These are phyloP conservation scores for Hypoxylon lienhwacheense DNA, from an alignment of 495 filamentous ascomycete species.

Conservation along the genomic window DNA sequence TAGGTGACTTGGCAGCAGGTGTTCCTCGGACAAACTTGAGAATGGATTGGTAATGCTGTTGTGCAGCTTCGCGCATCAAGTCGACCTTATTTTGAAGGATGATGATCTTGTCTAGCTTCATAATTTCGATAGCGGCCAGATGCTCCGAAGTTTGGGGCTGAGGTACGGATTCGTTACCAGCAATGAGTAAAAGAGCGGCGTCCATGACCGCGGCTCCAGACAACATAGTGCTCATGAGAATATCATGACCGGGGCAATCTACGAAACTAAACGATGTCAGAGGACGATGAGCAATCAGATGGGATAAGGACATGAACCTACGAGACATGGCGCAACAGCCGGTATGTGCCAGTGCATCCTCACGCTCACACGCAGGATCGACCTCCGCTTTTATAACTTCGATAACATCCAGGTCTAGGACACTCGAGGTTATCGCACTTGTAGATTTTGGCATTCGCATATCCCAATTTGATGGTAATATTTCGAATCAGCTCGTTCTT, in stretches of 20 bases:
- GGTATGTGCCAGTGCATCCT: slow-evolving; percentile 86
- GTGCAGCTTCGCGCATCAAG: slow-evolving; percentile 87
- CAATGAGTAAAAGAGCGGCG: slow-evolving; percentile 91
- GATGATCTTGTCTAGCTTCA: slow-evolving; percentile 76
- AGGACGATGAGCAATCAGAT: background rate
- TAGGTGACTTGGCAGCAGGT: slow-evolving; percentile 90
- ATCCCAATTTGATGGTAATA: slow-evolving; percentile 99
- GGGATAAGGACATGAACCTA: slow-evolving; percentile 49
- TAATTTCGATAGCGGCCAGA: slow-evolving; percentile 95
- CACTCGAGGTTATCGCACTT: slow-evolving; percentile 92
- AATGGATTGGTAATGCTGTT: slow-evolving; percentile 92
- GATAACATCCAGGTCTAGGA: slow-evolving; percentile 91
- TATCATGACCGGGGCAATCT: slow-evolving; percentile 99
- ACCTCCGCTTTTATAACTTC: slow-evolving; percentile 97
- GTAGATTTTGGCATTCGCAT: slow-evolving; percentile 99
- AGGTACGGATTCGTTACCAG: slow-evolving; percentile 97
- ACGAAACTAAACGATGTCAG: slow-evolving; percentile 68
- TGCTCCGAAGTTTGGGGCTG: slow-evolving; percentile 99
- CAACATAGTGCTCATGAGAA: slow-evolving; percentile 99
- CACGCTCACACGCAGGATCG: slow-evolving; percentile 90
- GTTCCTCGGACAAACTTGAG: slow-evolving; percentile 97
- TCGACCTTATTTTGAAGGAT: slow-evolving; percentile 99
- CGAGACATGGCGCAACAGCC: slow-evolving; percentile 85
- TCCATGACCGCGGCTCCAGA: slow-evolving; percentile 99
- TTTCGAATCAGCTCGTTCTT: slow-evolving; percentile 99